Conservation (phyloP, 2,329 filamentous ascomycete species). For the Alternaria arbusti region DNA sequence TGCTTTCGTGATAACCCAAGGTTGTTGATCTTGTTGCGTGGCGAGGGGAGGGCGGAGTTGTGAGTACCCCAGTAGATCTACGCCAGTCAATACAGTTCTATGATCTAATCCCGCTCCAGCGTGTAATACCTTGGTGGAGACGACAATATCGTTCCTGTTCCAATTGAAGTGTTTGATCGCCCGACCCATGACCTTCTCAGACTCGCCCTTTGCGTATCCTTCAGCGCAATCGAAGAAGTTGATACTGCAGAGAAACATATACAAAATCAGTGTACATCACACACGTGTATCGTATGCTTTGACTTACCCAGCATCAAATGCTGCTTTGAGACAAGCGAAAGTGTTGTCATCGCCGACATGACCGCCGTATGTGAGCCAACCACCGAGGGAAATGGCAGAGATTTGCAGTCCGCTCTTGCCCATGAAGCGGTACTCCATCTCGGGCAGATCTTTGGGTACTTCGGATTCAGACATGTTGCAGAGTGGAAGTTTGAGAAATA, state of each 20-base stretch:
- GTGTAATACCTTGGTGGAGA: constrained; percentile 61
- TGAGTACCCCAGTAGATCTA: constrained; percentile 70
- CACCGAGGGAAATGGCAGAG: constrained; percentile 71
- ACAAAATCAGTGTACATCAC: neutral
- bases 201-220: constrained; percentile 60
- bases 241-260: constrained; percentile 44
- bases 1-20: constrained; percentile 72
- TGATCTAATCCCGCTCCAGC: neutral
- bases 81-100: neutral
- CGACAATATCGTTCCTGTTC: constrained; percentile 64
- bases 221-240: constrained; percentile 69
- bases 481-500: neutral
- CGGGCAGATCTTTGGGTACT: constrained; percentile 40
- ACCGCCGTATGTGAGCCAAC: constrained; percentile 73
- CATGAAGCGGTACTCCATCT: constrained; percentile 75
- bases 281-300: neutral
- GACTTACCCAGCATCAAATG: constrained; percentile 56
- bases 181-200: constrained; percentile 62
- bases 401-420: constrained; percentile 76
- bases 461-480: constrained; percentile 10
- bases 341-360: constrained; percentile 71
- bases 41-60: constrained; percentile 49
- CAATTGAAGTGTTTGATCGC: constrained; percentile 65
- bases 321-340: constrained; percentile 61
- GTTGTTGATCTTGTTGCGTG: constrained; percentile 70